These are phyloP conservation scores for Cicer yamashitae DNA, from an alignment of 306 rosid species.

Conservation along the genomic window DNA sequence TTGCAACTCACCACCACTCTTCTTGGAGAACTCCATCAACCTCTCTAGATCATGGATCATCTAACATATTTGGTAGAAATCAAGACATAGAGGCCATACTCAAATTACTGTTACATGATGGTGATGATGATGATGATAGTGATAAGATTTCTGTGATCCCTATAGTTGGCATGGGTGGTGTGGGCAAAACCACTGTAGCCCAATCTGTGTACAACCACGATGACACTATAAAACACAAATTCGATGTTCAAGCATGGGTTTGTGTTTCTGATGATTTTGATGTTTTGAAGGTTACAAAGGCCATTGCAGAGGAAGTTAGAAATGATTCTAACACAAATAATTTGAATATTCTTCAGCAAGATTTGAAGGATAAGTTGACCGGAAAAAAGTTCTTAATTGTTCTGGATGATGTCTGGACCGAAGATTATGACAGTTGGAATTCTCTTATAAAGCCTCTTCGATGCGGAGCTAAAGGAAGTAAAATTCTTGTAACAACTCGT, in stretches of 20 bases:
- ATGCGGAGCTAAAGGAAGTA: neutral
- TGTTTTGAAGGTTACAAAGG: neutral
- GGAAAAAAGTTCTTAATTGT: neutral
- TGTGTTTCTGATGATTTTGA: neutral
- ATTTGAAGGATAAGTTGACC: neutral
- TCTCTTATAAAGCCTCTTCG: conserved; percentile 5
- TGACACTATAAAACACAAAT: neutral
- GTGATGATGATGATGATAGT: neutral
- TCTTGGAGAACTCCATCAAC: conserved; percentile 1
- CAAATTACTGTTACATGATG: too few species aligned
- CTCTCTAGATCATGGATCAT: neutral
- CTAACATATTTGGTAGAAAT: too few species aligned
- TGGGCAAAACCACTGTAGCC: conserved; percentile 22
- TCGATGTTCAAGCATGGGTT: conserved; percentile 11
- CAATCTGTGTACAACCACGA: neutral
- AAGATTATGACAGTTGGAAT: neutral
- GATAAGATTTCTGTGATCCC: neutral
- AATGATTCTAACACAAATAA: neutral
- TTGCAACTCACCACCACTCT: neutral
- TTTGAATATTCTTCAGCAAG: neutral
- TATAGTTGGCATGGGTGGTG: conserved; percentile 4
- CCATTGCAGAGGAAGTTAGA: neutral
- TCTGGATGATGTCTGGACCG: conserved; percentile 29
- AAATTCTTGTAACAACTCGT: conserved; percentile 3
- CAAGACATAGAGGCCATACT: too few species aligned